phyloP scores from a whole-genome alignment of 148 eudicot genomes.

The Chenopodium formosanum region DNA sequence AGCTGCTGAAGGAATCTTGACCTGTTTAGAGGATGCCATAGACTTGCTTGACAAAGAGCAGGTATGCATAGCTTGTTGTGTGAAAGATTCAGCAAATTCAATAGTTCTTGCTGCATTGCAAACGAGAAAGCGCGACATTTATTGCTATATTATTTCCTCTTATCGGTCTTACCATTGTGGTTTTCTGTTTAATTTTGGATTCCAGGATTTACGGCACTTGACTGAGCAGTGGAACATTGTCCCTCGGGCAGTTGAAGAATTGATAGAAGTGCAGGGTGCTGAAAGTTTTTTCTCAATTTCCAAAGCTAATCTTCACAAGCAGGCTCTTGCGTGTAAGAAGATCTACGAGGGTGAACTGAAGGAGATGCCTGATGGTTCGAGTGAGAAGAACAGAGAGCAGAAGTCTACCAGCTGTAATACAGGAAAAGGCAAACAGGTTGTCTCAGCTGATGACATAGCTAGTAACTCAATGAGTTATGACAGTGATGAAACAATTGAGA shows the following conservation, averaged over 20 bases:
- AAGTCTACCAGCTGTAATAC: constrained; percentile 32
- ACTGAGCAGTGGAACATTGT: constrained; percentile 73
- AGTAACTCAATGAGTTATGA: constrained; percentile 43
- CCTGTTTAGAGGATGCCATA: constrained; percentile 83
- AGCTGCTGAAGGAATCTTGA: constrained; percentile 86
- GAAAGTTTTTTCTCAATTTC: constrained; percentile 22
- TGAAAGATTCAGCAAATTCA: background rate
- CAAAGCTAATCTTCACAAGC: constrained; percentile 56
- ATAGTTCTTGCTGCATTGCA: background rate
- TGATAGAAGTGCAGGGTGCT: constrained; percentile 45
- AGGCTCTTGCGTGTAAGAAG: constrained; percentile 61
- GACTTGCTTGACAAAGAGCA: constrained; percentile 63
- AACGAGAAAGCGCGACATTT: background rate
- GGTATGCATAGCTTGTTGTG: constrained; percentile 39
- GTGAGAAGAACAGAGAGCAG: constrained; percentile 21
- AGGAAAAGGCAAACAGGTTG: constrained; percentile 27
- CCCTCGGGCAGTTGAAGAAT: constrained; percentile 78
- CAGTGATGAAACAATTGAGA: constrained; percentile 87
- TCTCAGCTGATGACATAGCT: background rate
- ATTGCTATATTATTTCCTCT: background rate
- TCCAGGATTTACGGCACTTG: constrained; percentile 56
- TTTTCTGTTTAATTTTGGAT: background rate
- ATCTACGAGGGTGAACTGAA: constrained; percentile 61
- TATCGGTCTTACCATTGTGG: background rate
- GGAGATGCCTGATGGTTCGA: constrained; percentile 22